Evolutionary conservation across 768 basidiomycete species (phyloP).

Genomic region (Trametes sanguinea): DNA sequence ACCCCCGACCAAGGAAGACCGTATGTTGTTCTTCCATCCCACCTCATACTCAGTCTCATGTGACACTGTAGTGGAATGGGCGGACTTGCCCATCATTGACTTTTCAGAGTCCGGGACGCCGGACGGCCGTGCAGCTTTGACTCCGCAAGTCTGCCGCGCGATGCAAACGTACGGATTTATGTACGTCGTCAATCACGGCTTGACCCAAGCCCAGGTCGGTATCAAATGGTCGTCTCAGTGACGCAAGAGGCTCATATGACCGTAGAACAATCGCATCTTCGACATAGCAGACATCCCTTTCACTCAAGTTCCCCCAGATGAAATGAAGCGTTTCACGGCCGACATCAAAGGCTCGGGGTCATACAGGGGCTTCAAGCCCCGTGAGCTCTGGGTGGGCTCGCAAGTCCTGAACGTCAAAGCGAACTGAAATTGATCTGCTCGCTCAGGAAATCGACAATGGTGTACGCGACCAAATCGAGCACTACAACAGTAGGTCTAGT

Average conservation of each 20-base stretch:
- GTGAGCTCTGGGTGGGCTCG: constrained; percentile 51
- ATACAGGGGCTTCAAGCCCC: constrained; percentile 57
- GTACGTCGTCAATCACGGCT: constrained; percentile 36
- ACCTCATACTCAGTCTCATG: not conserved
- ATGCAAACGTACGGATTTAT: constrained; percentile 34
- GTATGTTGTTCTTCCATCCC: constrained; percentile 30
- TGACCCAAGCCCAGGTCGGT: constrained; percentile 30
- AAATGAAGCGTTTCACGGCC: constrained; percentile 34
- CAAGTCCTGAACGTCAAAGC: not conserved
- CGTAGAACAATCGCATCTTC: constrained; percentile 37
- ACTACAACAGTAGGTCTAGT: constrained; percentile 53
- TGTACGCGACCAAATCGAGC: constrained; percentile 62
- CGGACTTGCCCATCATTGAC: constrained; percentile 35
- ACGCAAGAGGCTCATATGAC: not conserved
- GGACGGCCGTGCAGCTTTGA: constrained; percentile 32
- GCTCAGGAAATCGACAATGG: constrained; percentile 61
- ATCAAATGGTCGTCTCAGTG: not conserved
- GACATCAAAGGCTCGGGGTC: constrained; percentile 44
- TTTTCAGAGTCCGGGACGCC: constrained; percentile 28
- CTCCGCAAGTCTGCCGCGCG: constrained; percentile 31
- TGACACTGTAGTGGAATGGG: constrained; percentile 33
- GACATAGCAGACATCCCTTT: constrained; percentile 40
- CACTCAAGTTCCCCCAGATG: constrained; percentile 34
- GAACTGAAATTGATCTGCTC: not conserved
- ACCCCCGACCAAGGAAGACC: constrained; percentile 33